Evolutionary conservation across 1,284 basidiomycete species (phyloP), one percentile per base, ranked within the genome.

Genomic region (Apiotrichum siamense): DNA sequence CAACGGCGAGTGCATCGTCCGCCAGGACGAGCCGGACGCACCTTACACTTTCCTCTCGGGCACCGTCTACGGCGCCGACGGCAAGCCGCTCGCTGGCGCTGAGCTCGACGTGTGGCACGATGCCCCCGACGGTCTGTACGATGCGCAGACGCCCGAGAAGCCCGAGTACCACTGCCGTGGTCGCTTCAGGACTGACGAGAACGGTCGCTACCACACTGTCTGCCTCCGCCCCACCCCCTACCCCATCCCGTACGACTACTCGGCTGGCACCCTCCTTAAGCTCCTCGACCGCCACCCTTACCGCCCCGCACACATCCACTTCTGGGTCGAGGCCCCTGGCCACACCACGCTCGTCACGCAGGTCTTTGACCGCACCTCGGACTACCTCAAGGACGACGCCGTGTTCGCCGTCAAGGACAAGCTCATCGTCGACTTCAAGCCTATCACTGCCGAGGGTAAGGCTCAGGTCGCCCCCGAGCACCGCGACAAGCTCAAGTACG

Each of bases 381-480:
- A 69, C 23, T 75, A 74, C 52, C 62, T 76, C 29, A 63, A 65
- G 36, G 65, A 69, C 36, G 74, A 76, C 47, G 58, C 72, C 13
- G 73, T 75, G 33, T 75, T 76, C 42, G 73, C 73, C 18, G 72
- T 73, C 56, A 74, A 75, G 60, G 66, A 60, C 47, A 46, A 50
- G 29, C 49, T 60, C 31, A 47, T 60, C 12, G 54, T 63, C 55
- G 49, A 60, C 45, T 63, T 59, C 27, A 49, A 59, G 49, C 60
- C 60, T 17, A 52, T 62, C 24, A 26, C 49, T 3, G 48, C 47
- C 37, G 49, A 45, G 18, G 51, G 42, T 43, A 21, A 38, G 18
- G 44, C 44, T 11, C 11, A 38, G 20, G 23, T n/a, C 4, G 41
- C 51, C 37, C 27, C 27, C 9, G 58, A 53, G 32, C 35, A 54